Base-by-base conservation (phyloP, 768 basidiomycete genomes). In the Pulveroboletus sp. region DNA sequence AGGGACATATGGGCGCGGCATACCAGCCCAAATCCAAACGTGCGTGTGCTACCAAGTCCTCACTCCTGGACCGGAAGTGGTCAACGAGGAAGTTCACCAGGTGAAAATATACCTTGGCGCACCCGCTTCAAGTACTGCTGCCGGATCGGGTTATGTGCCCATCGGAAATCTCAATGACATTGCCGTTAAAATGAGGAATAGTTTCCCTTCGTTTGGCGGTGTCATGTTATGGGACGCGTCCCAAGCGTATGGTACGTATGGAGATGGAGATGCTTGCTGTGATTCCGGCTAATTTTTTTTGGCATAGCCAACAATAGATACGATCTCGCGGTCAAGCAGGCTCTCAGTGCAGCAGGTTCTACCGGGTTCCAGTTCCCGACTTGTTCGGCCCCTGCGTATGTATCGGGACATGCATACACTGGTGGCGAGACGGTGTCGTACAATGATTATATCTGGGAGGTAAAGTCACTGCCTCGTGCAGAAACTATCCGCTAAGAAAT, bases 361-460 rank as follows among this genome's bases (percentile, higher is more conserved):
- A 81, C 79, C 15, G 82, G 83, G 8, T 86, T 86, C 64, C 79
- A 77, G 3, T 85, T 73, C 66, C 82, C 83, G 14, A 55, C 77
- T 44, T 86, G 83, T 61, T 73, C 76, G 36, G 80, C 82, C 9
- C 71, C 80, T 15, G 73, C 79, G 0, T 86, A 67, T 57, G 69
- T 71, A 43, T 61, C 76, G 8, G 78, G 80, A 15, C 72, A 63
- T 8, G 69, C 60, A 48, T 85, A 86, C 62, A 57, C 72, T 5
- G 81, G 71, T 4, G 78, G 79, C 26, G 68, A 74, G 2, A 60
- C 72, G 53, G 83, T 80, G 12, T 75, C 81, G 11, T 85, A 74
- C 58, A 61, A 70, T 39, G 82, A 83, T 26, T 82, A 84, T 60
- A 79, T 85, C 50, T 86, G 79, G 80, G 71, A 84, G 79, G 82